Conservation (phyloP, 2,329 filamentous ascomycete species). For the Penicillium polonicum region DNA sequence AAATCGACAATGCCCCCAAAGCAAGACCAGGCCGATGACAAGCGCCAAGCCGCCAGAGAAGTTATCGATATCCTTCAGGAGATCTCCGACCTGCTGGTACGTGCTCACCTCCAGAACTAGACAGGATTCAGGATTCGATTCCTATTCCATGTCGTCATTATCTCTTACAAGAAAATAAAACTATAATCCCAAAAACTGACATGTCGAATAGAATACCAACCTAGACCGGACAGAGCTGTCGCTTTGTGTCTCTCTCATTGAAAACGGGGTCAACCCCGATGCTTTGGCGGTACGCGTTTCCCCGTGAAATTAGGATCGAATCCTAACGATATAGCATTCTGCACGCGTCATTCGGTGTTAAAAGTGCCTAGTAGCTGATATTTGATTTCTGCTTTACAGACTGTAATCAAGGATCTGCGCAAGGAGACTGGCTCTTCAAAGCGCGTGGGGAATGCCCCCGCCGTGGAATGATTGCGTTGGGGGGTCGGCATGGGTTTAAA, state of each 20-base stretch:
- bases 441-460: conserved; percentile 24
- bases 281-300: conserved; percentile 75
- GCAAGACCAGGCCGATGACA: conserved; percentile 41
- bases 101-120: conserved; percentile 14
- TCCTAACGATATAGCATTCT: not conserved
- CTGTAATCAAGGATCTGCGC: conserved; percentile 48
- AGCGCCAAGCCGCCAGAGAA: conserved; percentile 51
- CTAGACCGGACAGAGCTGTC: conserved; percentile 88
- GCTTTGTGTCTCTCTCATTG: conserved; percentile 93
- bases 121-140: not conserved
- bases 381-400: conserved; percentile 26
- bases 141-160: not conserved
- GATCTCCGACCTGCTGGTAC: conserved; percentile 49
- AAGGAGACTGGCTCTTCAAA: conserved; percentile 38
- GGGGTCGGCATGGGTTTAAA: not conserved
- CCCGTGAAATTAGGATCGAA: too few relatives aligned
- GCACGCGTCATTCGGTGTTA: not conserved
- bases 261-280: conserved; percentile 95
- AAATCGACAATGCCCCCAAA: conserved; percentile 37
- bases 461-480: conserved; percentile 13
- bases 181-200: not conserved
- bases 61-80: conserved; percentile 53
- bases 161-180: not conserved
- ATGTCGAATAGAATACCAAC: conserved; percentile 73
- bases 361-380: conserved; percentile 6